Base-by-base conservation (phyloP, 192 early-diverging fungal genomes). In the Cladochytrium replicatum region DNA sequence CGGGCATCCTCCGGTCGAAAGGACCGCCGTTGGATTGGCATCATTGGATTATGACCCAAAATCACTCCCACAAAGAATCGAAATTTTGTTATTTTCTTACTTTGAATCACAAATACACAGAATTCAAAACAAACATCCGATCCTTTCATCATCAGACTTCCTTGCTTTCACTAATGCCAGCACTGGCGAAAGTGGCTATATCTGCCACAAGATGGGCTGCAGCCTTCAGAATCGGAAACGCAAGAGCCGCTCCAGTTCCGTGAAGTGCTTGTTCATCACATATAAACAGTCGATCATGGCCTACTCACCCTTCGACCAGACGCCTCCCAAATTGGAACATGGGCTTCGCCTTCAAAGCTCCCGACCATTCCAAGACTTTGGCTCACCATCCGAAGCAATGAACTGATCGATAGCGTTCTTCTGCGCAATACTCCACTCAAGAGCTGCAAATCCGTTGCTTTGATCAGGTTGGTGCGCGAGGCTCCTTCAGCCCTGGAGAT, bases 121-220 rank as follows among this genome's bases (percentile, higher is more conserved):
- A n/a, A n/a, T n/a, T n/a, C n/a, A n/a, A n/a, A n/a, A n/a, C n/a
- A n/a, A n/a, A n/a, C n/a, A n/a, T n/a, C n/a, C n/a, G n/a, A n/a
- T n/a, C n/a, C n/a, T n/a, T n/a, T n/a, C n/a, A n/a, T n/a, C n/a
- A n/a, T n/a, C n/a, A n/a, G n/a, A n/a, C n/a, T 21, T 29, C 40
- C 50, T 5, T 48, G 25, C 43, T 48, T 21, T 29, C 41, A 50
- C 54, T 46, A 7, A 59, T 52, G n/a, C 57, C 57, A 22, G 57
- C 57, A 11, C 57, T 46, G 6, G 55, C 55, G 30, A 59, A 59
- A 13, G 57, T 59, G 42, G 54, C 54, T 52, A 59, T 59, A 46
- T 59, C 57, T 9, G 15, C 32, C 1, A 43, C 52, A 11, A 59
- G 19, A 41, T 38, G 34, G 17, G 57, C 57, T 3, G 57, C 57